Conservation (phyloP, 257 asterid genomes). For the Solanum chilense region DNA sequence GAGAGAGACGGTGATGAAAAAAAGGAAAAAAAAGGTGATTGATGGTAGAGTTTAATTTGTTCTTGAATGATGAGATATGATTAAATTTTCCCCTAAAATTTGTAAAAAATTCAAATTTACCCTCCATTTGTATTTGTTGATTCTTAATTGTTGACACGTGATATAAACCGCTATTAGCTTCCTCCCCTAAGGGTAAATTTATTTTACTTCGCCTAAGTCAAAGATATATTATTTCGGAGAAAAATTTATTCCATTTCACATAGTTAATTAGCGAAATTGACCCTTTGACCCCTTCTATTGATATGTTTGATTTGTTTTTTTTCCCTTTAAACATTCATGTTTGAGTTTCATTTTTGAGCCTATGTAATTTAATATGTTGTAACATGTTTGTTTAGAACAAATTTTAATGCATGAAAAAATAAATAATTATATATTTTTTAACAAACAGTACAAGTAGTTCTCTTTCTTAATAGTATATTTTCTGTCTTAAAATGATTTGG, state of each 20-base stretch:
- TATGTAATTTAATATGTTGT: too few species aligned
- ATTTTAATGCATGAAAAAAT: too few species aligned
- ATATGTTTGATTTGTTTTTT: not conserved
- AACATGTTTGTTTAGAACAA: too few species aligned
- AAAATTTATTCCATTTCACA: not conserved
- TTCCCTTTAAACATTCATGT: too few species aligned
- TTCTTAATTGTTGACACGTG: not conserved
- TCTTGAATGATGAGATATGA: too few species aligned
- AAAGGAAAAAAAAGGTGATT: too few species aligned
- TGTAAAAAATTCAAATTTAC: not conserved
- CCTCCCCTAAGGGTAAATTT: not conserved
- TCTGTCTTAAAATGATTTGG: too few species aligned
- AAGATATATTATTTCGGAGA: rapidly evolving
- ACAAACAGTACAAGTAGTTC: too few species aligned
- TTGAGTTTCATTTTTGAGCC: not conserved
- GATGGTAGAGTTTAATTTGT: too few species aligned
- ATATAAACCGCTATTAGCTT: not conserved
- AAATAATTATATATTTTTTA: too few species aligned
- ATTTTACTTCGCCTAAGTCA: not conserved
- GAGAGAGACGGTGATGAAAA: not conserved
- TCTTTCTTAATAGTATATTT: too few species aligned
- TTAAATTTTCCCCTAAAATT: not conserved
- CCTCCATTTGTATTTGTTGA: not conserved
- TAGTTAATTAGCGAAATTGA: not conserved
- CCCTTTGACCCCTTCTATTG: too few species aligned